A percentile compares a stretch with the other conserved stretches of the same genome.
These are phyloP conservation scores for Synchytrium microbalum DNA, from an alignment of 371 early-diverging fungal species.

Conservation along the genomic window DNA sequence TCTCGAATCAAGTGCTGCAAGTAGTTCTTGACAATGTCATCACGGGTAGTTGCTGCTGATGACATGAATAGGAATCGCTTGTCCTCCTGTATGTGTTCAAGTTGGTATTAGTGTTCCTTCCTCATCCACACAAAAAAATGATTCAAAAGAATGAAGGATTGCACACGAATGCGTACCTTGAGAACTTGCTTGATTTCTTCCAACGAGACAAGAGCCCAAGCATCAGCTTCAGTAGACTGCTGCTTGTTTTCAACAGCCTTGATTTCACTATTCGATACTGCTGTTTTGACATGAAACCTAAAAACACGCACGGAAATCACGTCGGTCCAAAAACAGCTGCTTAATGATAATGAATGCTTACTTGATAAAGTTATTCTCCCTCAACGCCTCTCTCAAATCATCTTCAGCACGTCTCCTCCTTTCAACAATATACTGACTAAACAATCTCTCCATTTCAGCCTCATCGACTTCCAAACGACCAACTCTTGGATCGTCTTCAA, in stretches of 20 bases:
- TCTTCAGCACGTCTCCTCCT: slow-evolving; percentile 16
- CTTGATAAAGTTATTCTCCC: slow-evolving; percentile 33
- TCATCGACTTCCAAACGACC: slow-evolving; percentile 13
- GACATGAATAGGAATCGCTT: slow-evolving; percentile 26
- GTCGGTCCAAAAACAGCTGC: no score
- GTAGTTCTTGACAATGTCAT: slow-evolving; percentile 24
- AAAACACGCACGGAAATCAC: no score
- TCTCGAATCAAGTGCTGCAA: slow-evolving; percentile 20
- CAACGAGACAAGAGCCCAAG: slow-evolving; percentile 24
- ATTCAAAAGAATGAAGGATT: not conserved
- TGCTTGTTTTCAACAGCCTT: not conserved
- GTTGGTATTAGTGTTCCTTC: slow-evolving; percentile 1
- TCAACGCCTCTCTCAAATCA: slow-evolving; percentile 20
- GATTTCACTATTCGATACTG: slow-evolving; percentile 20
- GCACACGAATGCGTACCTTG: slow-evolving; percentile 16
- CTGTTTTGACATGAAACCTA: slow-evolving; percentile 33
- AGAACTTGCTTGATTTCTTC: slow-evolving; percentile 33
- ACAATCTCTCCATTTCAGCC: slow-evolving; percentile 11
- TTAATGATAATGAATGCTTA: no score
- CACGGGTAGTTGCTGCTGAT: slow-evolving; percentile 23
- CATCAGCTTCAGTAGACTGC: slow-evolving; percentile 23
- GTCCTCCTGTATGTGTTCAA: slow-evolving; percentile 25
- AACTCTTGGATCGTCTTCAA: slow-evolving; percentile 21
- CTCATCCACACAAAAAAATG: not conserved
- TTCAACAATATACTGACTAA: slow-evolving; percentile 14